These are phyloP conservation scores for Microglena sp. DNA, from an alignment of 139 green algal genomes.

Conservation along the genomic window DNA sequence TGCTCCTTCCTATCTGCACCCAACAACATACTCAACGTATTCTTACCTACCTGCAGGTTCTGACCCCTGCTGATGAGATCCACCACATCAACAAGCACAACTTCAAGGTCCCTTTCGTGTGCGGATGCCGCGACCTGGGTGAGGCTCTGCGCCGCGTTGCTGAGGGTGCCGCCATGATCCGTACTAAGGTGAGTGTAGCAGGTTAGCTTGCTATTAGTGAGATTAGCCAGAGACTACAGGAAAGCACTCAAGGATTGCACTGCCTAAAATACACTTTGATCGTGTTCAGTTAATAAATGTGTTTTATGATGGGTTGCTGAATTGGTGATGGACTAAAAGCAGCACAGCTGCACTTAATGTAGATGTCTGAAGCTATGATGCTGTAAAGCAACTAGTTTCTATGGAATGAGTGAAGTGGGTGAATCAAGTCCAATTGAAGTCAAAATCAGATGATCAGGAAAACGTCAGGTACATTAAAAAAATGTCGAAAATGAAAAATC, in stretches of 20 bases:
- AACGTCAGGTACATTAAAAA: no score
- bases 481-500: no score
- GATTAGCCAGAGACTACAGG: not conserved
- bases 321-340: no score
- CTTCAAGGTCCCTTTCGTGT: conserved; percentile 99
- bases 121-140: conserved; percentile 95
- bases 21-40: not conserved
- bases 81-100: conserved; percentile 99
- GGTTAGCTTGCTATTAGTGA: no score
- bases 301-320: no score
- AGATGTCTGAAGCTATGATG: no score
- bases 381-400: no score
- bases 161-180: conserved; percentile 97
- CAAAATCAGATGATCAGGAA: no score
- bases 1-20: not conserved
- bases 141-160: conserved; percentile 94
- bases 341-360: no score
- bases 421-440: no score
- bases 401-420: no score
- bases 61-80: conserved; percentile 95
- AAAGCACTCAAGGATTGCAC: not conserved
- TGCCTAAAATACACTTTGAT: not conserved
- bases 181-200: conserved; percentile 66
- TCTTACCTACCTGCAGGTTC: conserved; percentile 50
- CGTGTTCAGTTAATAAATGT: no score